A percentile compares a stretch with the other conserved stretches of the same genome.
These are phyloP conservation scores for Trametes cingulata DNA, from an alignment of 768 basidiomycete genomes.

Conservation along the genomic window DNA sequence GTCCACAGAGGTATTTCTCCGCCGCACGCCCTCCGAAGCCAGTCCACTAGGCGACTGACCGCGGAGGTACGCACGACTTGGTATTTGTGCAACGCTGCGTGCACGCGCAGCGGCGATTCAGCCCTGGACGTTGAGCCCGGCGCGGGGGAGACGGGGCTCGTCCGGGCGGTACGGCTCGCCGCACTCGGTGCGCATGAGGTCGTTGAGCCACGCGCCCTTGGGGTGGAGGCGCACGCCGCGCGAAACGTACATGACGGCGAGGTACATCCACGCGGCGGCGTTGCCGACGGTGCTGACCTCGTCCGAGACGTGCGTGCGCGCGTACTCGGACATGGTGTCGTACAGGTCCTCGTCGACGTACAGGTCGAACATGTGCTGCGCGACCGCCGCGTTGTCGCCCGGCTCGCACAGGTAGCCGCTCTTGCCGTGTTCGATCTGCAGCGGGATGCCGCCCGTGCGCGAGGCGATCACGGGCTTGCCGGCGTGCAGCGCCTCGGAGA, in stretches of 20 bases:
- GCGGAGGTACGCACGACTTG: background rate
- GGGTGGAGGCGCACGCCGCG: constrained; percentile 79
- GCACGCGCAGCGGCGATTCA: constrained; percentile 27
- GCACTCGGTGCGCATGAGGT: constrained; percentile 74
- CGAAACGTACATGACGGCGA: constrained; percentile 74
- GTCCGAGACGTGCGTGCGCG: constrained; percentile 79
- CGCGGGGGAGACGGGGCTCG: constrained; percentile 74
- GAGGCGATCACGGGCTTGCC: constrained; percentile 85
- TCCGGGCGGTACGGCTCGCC: constrained; percentile 64
- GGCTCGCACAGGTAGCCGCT: constrained; percentile 83
- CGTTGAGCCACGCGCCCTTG: constrained; percentile 83
- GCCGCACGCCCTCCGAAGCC: background rate
- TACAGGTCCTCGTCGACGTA: constrained; percentile 71
- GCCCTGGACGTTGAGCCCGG: constrained; percentile 57
- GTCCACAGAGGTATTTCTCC: background rate
- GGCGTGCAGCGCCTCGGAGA: constrained; percentile 91
- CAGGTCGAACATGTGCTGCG: constrained; percentile 73
- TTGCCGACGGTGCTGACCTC: constrained; percentile 87
- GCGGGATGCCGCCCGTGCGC: constrained; percentile 89
- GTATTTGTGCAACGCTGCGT: background rate
- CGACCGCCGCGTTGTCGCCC: constrained; percentile 75
- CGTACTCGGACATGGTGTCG: constrained; percentile 36
- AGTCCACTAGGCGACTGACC: background rate
- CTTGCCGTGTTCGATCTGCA: constrained; percentile 86
- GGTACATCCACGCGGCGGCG: constrained; percentile 61